Percentiles rank a stretch among this genome's conserved stretches.
Conservation (phyloP, 148 eudicot genomes). For the Rhododendron ferrugineum region DNA sequence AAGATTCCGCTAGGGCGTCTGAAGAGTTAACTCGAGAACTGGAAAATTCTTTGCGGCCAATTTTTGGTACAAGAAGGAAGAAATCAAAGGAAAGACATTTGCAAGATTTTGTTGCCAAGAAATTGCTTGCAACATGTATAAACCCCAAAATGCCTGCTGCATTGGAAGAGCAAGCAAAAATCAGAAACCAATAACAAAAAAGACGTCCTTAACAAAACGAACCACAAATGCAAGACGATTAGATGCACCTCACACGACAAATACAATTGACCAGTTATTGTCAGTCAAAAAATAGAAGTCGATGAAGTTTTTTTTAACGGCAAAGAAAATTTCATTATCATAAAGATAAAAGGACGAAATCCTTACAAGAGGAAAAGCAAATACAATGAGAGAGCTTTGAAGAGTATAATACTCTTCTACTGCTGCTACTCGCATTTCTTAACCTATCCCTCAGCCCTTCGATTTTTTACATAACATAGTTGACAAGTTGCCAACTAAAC, state of each 20-base stretch:
- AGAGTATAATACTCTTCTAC: no score
- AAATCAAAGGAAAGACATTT: background rate
- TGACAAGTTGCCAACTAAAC: background rate
- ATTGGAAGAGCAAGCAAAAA: background rate
- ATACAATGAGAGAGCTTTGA: no score
- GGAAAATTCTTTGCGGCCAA: background rate
- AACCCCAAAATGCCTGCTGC: conserved; percentile 1
- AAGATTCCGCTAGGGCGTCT: background rate
- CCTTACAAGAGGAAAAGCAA: no score
- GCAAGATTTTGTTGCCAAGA: background rate
- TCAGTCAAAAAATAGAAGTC: background rate
- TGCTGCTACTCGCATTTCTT: no score
- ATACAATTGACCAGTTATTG: background rate
- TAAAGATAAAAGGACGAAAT: no score
- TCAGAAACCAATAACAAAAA: background rate
- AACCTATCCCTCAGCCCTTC: no score
- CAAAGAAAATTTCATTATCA: no score
- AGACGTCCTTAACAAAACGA: background rate
- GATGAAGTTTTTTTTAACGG: background rate
- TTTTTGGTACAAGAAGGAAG: background rate
- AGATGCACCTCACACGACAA: background rate
- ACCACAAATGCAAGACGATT: background rate
- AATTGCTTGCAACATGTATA: background rate
- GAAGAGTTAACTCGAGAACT: background rate
- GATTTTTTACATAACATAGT: no score